Conservation (phyloP, 2,329 filamentous ascomycete species). For the Conoideocrella luteorostrata region DNA sequence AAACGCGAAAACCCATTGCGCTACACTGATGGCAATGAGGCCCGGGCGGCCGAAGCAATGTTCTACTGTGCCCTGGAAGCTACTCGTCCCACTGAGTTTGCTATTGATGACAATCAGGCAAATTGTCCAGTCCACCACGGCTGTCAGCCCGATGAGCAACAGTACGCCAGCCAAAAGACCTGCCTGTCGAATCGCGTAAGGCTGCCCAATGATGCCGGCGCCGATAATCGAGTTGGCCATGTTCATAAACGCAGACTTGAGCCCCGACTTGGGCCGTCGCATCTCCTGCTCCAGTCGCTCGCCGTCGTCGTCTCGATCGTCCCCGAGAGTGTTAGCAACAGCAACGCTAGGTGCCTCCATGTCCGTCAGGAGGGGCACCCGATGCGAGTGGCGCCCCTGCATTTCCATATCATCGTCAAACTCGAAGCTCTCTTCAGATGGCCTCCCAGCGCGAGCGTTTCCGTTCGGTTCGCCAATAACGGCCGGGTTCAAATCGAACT, state of each 20-base stretch:
- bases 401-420: constrained; percentile 35
- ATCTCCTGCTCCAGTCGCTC: constrained; percentile 49
- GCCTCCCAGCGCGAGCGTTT: constrained; percentile 6
- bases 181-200: constrained; percentile 92
- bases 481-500: constrained; percentile 57
- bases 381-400: constrained; percentile 43
- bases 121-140: constrained; percentile 95
- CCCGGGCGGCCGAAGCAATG: constrained; percentile 88
- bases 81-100: constrained; percentile 88
- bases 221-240: constrained; percentile 99
- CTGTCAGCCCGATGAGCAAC: constrained; percentile 71
- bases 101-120: constrained; percentile 95
- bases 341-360: constrained; percentile 75
- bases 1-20: constrained; percentile 98
- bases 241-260: constrained; percentile 94
- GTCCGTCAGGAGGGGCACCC: constrained; percentile 70
- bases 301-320: constrained; percentile 28
- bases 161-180: constrained; percentile 75
- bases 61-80: constrained; percentile 93
- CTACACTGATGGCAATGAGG: constrained; percentile 78
- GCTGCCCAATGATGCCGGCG: constrained; percentile 72
- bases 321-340: constrained; percentile 51
- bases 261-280: constrained; percentile 70
- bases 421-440: constrained; percentile 39
- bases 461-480: constrained; percentile 28